A percentile compares a stretch with the other conserved stretches of the same genome.
These are phyloP conservation scores for Microbotryum scabiosae DNA, from an alignment of 1,284 basidiomycete genomes.

Conservation along the genomic window DNA sequence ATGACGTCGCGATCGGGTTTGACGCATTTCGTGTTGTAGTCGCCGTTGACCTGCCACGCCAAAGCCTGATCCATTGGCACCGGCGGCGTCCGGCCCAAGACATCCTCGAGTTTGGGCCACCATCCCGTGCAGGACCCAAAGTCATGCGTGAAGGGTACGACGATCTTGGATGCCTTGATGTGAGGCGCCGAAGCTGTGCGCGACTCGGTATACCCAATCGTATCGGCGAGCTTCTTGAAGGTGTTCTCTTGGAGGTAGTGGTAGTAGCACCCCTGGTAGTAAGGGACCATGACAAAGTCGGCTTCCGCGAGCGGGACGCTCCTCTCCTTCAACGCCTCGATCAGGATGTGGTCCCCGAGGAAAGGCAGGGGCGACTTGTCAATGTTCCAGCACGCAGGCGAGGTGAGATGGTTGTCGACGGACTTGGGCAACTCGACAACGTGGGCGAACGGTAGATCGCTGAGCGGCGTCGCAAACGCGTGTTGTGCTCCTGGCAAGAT, in stretches of 20 bases:
- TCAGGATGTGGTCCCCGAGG: slow-evolving; percentile 32
- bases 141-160: slow-evolving; percentile 44
- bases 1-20: slow-evolving; percentile 34
- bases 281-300: slow-evolving; percentile 43
- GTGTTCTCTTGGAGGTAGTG: slow-evolving; percentile 39
- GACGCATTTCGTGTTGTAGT: slow-evolving; percentile 33
- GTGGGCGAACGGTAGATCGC: slow-evolving; percentile 23
- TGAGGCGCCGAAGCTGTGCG: slow-evolving; percentile 30
- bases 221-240: slow-evolving; percentile 37
- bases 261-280: slow-evolving; percentile 43
- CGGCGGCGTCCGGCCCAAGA: slow-evolving; percentile 29
- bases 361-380: slow-evolving; percentile 28
- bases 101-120: slow-evolving; percentile 32
- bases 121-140: slow-evolving; percentile 40
- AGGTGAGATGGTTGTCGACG: slow-evolving; percentile 30
- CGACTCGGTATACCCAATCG: slow-evolving; percentile 25
- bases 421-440: slow-evolving; percentile 27
- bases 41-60: slow-evolving; percentile 35
- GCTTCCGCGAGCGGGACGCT: slow-evolving; percentile 42
- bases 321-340: slow-evolving; percentile 25
- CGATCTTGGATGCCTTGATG: slow-evolving; percentile 35
- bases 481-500: slow-evolving; percentile 30
- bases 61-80: slow-evolving; percentile 34
- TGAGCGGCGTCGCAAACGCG: slow-evolving; percentile 20
- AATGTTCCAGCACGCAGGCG: slow-evolving; percentile 28